Evolutionary conservation across 1,139 yeast species (phyloP), one percentile per base, ranked within the genome.

Genomic region (Blastobotrys raffinosifermentans): DNA sequence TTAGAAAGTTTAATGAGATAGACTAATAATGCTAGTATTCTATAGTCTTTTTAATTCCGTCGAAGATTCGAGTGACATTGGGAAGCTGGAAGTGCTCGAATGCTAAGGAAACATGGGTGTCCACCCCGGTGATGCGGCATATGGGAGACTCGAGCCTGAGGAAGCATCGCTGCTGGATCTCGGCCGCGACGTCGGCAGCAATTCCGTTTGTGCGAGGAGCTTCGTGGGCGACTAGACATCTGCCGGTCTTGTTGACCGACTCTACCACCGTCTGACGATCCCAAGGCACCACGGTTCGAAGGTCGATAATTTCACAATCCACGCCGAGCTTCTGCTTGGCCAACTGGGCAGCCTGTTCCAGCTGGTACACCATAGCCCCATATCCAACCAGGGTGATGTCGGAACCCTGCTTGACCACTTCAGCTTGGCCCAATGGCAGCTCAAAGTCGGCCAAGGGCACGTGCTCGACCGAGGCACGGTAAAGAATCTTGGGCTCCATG

Each of bases 401-500:
- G 2, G 46, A 20, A 6, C 64, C 64, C 3, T 40, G 37, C 19
- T 45, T 48, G 31, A 60, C 41, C 10, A 60, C 43, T 36, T 60
- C 64, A 1, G 65, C 65, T 40, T 55, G 50, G 37, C 55, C 60
- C 10, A 60, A 42, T 2, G 64, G 64, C 26, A 60, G 45, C 37
- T 40, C 53, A 39, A 54, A 60, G 41, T 60, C 65, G 9, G 44
- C 60, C 16, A 48, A 33, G 14, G 64, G 64, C 4, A 60, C 65
- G 37, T 56, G 57, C 41, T 60, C 65, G 14, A 52, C 54, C 29
- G 58, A 49, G 2, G 62, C 58, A 4, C 65, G 48, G 41, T 60
- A 60, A 20, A 60, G 51, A 9, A 56, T 55, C 47, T 60, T 60
- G 25, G 64, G 64, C 44, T 60, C 64, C 61, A 60, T 52, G 44